A percentile compares a stretch with the other conserved stretches of the same genome.
phyloP scores from a whole-genome alignment of 2,329 filamentous ascomycete genomes.

The Talaromyces pinophilus region DNA sequence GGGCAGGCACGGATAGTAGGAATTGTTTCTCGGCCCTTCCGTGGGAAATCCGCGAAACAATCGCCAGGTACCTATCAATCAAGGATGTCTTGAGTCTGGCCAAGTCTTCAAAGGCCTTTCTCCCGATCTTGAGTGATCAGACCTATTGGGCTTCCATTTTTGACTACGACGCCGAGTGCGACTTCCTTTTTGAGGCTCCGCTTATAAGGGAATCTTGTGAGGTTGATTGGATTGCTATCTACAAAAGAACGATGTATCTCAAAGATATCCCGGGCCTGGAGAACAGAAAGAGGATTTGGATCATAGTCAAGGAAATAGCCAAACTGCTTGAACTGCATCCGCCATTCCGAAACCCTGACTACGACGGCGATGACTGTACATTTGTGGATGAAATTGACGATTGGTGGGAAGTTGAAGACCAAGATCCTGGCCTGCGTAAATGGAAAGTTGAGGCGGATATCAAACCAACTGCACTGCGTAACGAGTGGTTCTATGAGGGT shows the following conservation, averaged over 20 bases:
- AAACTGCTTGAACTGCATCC: conserved; percentile 3
- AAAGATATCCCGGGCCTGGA: conserved; percentile 29
- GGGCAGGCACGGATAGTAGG: neutral
- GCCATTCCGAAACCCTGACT: neutral
- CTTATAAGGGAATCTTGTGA: neutral
- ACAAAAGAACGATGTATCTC: conserved; percentile 24
- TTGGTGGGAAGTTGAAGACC: neutral
- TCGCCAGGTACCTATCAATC: conserved; percentile 19
- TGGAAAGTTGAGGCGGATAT: conserved; percentile 22
- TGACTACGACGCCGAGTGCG: conserved; percentile 10
- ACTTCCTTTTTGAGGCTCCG: conserved; percentile 19
- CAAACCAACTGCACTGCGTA: neutral
- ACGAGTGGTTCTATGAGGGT: neutral
- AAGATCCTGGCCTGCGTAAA: neutral
- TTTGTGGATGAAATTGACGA: neutral
- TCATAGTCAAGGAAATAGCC: neutral
- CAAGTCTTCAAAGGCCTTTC: conserved; percentile 17
- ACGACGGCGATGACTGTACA: neutral
- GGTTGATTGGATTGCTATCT: conserved; percentile 20
- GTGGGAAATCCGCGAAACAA: conserved; percentile 21
- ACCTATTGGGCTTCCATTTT: conserved; percentile 23
- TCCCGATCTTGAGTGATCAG: conserved; percentile 17
- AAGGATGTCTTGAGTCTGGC: conserved; percentile 14
- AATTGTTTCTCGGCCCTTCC: conserved; percentile 19
- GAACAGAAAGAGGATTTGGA: conserved; percentile 27